Evolutionary conservation across 2,329 filamentous ascomycete genomes (phyloP).

Genomic region (Corinectria fuckeliana): DNA sequence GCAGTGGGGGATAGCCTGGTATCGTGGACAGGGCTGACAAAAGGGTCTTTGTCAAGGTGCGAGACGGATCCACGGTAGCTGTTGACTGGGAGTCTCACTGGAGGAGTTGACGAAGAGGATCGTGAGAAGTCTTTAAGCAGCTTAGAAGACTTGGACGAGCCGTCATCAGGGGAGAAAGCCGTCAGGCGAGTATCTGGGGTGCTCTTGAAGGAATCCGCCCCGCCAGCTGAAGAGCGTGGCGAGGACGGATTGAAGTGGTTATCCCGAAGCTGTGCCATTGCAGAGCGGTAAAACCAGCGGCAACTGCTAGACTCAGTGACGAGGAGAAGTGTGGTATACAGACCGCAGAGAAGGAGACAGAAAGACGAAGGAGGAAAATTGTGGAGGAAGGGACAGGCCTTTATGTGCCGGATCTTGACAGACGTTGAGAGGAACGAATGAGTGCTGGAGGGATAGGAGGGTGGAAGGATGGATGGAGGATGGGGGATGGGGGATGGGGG

Average conservation of each 20-base stretch:
- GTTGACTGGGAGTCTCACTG: slow-evolving; percentile 36
- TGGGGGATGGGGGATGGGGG: background rate
- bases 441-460: too few relatives aligned
- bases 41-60: slow-evolving; percentile 59
- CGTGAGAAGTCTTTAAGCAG: slow-evolving; percentile 43
- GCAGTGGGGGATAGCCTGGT: slow-evolving; percentile 69
- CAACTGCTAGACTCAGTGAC: background rate
- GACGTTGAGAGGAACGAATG: background rate
- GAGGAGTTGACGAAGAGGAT: slow-evolving; percentile 39
- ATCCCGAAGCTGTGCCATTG: slow-evolving; percentile 52
- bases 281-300: slow-evolving; percentile 10
- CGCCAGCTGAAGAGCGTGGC: slow-evolving; percentile 58
- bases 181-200: slow-evolving; percentile 71
- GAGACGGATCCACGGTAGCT: slow-evolving; percentile 34
- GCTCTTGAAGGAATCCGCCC: slow-evolving; percentile 62
- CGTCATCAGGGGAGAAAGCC: slow-evolving; percentile 67
- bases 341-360: background rate
- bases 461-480: background rate
- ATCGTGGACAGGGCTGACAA: slow-evolving; percentile 49
- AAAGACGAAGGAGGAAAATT: background rate
- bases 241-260: slow-evolving; percentile 53
- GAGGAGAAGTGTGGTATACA: background rate
- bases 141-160: slow-evolving; percentile 52
- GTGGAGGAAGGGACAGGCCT: background rate
- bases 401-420: background rate